Evolutionary conservation across 805 yeast genomes (phyloP), one percentile per base, ranked within the genome.

Genomic region (Candida khao-thaluensis): DNA sequence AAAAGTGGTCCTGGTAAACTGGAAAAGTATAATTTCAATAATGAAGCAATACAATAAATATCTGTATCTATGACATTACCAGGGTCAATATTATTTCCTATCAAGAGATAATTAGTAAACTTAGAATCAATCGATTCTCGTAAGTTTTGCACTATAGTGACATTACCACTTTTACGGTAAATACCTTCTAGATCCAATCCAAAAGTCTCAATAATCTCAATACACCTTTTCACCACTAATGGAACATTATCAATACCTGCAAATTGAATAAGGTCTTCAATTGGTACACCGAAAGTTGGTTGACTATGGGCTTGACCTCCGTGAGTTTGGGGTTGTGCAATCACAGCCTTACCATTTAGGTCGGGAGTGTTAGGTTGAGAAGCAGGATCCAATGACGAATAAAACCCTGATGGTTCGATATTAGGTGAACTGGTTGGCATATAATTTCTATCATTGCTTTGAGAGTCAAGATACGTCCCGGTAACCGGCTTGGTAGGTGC

Each of bases 201-300:
- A 57, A 84, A 81, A 28, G 72, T 74, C 55, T 93, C 98, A 24
- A 93, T 81, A 6, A 90, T 82, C 47, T 81, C 82, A 37, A 91
- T 85, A 69, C 97, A 90, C 55, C 82, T 86, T 47, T 82, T 81
- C 8, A 93, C 99, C 35, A 93, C 77, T 12, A 84, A 74, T 1
- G 99, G 99, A 4, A 93, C 96, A 60, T 86, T 82, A 48, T 87
- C 95, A 39, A 89, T 91, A 5, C 74, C 75, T 46, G 95, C 96
- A 49, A 75, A 80, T 45, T 81, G 83, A 14, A 89, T 79, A 30
- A 87, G 64, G 7, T 72, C 78, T 42, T 84, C 95, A n/a, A 93
- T 71, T 1, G 95, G 82, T 0, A 82, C 79, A 0, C 96, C 97
- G 62, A 87, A 93, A 0, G 95, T 80, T 0, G 73, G 71, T 38